These are phyloP conservation scores for Juncus inflexus DNA, from an alignment of 176 grass and related monocot species.

Conservation along the genomic window DNA sequence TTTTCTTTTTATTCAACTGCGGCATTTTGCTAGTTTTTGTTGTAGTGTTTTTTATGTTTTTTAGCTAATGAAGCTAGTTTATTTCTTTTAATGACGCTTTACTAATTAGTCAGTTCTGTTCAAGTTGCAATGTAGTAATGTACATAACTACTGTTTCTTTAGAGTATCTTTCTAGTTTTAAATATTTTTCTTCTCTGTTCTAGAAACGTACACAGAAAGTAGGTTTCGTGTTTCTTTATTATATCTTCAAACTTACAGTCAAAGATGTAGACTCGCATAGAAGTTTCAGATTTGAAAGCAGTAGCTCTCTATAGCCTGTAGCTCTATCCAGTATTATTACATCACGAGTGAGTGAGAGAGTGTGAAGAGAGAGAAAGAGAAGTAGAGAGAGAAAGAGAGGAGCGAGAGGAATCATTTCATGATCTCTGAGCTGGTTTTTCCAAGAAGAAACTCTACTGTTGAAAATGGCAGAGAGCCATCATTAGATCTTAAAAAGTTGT, in stretches of 20 bases:
- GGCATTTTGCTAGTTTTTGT: conserved; percentile 13
- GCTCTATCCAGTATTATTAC: neutral
- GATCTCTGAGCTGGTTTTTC: conserved; percentile 18
- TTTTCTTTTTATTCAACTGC: conserved; percentile 5
- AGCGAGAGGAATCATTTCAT: conserved; percentile 14
- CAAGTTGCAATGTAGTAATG: conserved; percentile 14
- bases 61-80: conserved; percentile 29
- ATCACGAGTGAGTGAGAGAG: conserved; percentile 1
- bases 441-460: conserved; percentile 24
- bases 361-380: neutral
- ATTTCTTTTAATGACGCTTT: conserved; percentile 20
- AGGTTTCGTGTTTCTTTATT: conserved; percentile 20
- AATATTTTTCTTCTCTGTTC: neutral
- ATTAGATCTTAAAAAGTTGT: conserved; percentile 24
- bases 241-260: conserved; percentile 19
- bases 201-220: neutral
- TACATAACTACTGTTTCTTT: neutral
- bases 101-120: neutral
- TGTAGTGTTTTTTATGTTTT: conserved; percentile 10
- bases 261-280: conserved; percentile 23
- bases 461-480: conserved; percentile 27
- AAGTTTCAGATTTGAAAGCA: conserved; percentile 13
- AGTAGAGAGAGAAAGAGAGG: neutral
- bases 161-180: neutral
- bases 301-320: neutral